Evolutionary conservation across 1,284 basidiomycete species (phyloP).

Genomic region (Polyporus tsugae): DNA sequence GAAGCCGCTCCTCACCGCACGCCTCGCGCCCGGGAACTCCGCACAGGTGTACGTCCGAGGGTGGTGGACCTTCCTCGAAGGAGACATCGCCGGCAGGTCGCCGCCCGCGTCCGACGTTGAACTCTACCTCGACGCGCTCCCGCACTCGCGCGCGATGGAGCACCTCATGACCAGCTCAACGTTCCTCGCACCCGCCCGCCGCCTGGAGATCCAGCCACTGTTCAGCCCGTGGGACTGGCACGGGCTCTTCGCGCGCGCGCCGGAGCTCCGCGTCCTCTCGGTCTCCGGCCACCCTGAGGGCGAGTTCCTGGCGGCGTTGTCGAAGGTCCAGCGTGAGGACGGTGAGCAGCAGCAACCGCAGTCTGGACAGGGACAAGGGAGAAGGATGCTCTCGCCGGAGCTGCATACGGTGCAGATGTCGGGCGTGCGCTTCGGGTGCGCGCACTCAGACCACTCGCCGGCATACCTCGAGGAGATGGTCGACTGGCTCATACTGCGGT

Average conservation of each 20-base stretch:
- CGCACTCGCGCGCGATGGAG: conserved; percentile 4
- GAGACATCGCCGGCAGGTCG: conserved; percentile 2
- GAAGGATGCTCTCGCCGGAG: background rate
- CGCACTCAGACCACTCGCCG: conserved; percentile 12
- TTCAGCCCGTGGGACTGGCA: conserved; percentile 17
- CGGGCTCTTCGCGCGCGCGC: conserved; percentile 20
- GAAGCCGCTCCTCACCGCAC: conserved; percentile 16
- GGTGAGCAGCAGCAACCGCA: background rate
- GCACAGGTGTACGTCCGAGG: conserved; percentile 10
- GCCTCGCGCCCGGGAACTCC: conserved; percentile 12
- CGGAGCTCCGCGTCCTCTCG: conserved; percentile 17
- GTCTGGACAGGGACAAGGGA: background rate
- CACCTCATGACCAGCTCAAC: background rate
- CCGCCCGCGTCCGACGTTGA: conserved; percentile 8
- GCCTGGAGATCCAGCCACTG: conserved; percentile 4
- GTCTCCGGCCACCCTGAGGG: conserved; percentile 8
- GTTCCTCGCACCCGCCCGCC: conserved; percentile 2
- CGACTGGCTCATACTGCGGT: conserved; percentile 26
- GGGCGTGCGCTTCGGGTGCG: conserved; percentile 10
- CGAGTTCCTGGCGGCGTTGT: conserved; percentile 21
- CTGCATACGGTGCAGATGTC: conserved; percentile 11
- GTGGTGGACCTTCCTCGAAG: conserved; percentile 12
- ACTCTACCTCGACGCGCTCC: conserved; percentile 10
- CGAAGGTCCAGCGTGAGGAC: background rate
- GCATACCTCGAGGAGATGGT: conserved; percentile 16